Evolutionary conservation across 2,329 filamentous ascomycete species (phyloP).

Genomic region (Botrytis medusae): DNA sequence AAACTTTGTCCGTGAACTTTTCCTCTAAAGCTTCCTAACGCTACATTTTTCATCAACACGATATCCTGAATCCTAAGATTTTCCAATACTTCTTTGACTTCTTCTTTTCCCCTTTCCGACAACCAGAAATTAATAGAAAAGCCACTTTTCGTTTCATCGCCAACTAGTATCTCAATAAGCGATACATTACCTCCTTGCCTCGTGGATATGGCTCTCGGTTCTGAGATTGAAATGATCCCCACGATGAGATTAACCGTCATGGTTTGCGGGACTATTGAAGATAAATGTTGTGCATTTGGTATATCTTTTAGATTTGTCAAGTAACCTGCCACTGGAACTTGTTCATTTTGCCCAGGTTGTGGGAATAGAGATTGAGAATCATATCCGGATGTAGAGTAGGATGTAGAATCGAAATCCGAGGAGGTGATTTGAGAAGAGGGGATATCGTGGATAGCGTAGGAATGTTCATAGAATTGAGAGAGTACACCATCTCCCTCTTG

Average conservation of each 20-base stretch:
- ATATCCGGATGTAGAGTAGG: conserved; percentile 41
- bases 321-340: conserved; percentile 39
- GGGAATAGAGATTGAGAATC: conserved; percentile 3
- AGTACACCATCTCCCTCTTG: conserved; percentile 43
- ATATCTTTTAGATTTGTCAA: conserved; percentile 68
- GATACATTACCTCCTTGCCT: conserved; percentile 61
- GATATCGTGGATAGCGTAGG: conserved; percentile 66
- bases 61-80: conserved; percentile 70
- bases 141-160: conserved; percentile 78
- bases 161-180: conserved; percentile 75
- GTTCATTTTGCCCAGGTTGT: conserved; percentile 27
- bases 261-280: conserved; percentile 72
- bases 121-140: conserved; percentile 89
- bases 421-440: conserved; percentile 60
- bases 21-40: conserved; percentile 70
- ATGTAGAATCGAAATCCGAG: conserved; percentile 39
- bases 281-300: conserved; percentile 64
- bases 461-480: conserved; percentile 75
- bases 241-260: conserved; percentile 81
- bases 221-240: conserved; percentile 72
- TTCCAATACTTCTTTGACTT: conserved; percentile 38
- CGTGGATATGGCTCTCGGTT: conserved; percentile 56
- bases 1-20: conserved; percentile 85
- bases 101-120: conserved; percentile 39
- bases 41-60: conserved; percentile 76